phyloP scores from a whole-genome alignment of 345 rosid species.

The Balakata baccata region DNA sequence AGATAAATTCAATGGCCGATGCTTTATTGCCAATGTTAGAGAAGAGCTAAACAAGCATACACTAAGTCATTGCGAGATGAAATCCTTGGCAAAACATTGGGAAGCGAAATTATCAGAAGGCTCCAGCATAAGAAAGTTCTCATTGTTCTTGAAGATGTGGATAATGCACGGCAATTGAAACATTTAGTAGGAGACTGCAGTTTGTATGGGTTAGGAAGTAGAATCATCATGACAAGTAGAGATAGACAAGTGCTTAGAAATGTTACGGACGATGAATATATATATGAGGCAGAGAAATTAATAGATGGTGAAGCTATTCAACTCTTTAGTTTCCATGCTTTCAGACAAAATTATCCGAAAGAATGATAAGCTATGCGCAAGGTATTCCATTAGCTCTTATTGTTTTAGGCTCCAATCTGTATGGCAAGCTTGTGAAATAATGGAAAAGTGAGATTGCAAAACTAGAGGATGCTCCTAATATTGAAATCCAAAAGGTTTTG shows the following conservation, averaged over 20 bases:
- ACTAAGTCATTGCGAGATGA: not conserved
- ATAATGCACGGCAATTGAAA: not conserved
- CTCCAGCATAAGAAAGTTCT: not conserved
- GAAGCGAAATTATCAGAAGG: not conserved
- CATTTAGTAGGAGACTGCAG: not conserved
- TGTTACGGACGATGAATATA: too few relatives aligned
- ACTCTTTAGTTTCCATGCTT: slow-evolving; percentile 8
- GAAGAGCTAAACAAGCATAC: slow-evolving; percentile 7
- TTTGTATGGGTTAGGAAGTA: slow-evolving; percentile 15
- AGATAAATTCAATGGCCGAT: slow-evolving; percentile 5
- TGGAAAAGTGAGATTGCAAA: slow-evolving; percentile 4
- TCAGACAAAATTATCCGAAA: not conserved
- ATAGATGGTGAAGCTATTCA: not conserved
- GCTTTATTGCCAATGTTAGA: slow-evolving; percentile 12
- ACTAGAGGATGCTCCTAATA: not conserved
- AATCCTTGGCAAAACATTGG: not conserved
- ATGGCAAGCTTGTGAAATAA: not conserved
- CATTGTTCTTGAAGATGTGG: not conserved
- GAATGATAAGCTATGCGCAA: not conserved
- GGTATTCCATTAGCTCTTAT: slow-evolving; percentile 14
- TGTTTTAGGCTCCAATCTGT: not conserved
- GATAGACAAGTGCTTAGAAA: slow-evolving; percentile 4
- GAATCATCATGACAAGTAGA: slow-evolving; percentile 4
- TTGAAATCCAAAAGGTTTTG: not conserved
- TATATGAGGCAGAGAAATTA: not conserved